Evolutionary conservation across 169 alveolate species (phyloP).

Genomic region (Besnoitia besnoiti): DNA sequence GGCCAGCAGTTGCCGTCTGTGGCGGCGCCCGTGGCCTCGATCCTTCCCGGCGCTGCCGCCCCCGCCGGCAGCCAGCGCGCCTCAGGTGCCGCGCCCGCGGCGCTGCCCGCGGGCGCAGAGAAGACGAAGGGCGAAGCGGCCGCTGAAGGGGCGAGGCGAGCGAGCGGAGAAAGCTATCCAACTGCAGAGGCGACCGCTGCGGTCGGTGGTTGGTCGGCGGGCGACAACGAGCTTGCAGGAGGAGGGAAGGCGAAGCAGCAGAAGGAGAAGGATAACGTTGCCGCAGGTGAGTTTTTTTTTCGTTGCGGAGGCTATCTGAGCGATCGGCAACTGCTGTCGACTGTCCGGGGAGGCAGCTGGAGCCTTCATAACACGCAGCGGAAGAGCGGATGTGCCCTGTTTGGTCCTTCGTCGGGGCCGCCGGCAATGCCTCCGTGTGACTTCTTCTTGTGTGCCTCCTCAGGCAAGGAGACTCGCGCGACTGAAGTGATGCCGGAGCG

Average conservation of each 20-base stretch:
- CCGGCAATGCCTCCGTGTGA: too few relatives aligned
- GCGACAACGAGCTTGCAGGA: not conserved
- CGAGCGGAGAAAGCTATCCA: too few relatives aligned
- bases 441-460: not conserved
- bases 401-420: too few relatives aligned
- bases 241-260: not conserved
- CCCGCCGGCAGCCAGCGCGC: not conserved
- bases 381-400: too few relatives aligned
- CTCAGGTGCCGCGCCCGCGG: too few relatives aligned
- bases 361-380: too few relatives aligned
- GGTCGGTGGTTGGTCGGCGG: not conserved
- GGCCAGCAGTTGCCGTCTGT: not conserved
- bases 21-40: not conserved
- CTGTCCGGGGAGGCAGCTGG: not conserved
- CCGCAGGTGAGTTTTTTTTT: not conserved
- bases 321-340: not conserved
- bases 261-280: not conserved
- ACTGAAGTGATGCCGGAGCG: not conserved
- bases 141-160: too few relatives aligned
- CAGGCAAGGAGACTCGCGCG: not conserved
- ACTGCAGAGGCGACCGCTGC: not conserved
- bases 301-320: too few relatives aligned
- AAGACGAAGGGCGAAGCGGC: too few relatives aligned
- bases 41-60: not conserved
- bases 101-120: too few relatives aligned